Evolutionary conservation across 164 flowering plant species (phyloP), one percentile per base, ranked within the genome.

Genomic region (Akebia trifoliata): DNA sequence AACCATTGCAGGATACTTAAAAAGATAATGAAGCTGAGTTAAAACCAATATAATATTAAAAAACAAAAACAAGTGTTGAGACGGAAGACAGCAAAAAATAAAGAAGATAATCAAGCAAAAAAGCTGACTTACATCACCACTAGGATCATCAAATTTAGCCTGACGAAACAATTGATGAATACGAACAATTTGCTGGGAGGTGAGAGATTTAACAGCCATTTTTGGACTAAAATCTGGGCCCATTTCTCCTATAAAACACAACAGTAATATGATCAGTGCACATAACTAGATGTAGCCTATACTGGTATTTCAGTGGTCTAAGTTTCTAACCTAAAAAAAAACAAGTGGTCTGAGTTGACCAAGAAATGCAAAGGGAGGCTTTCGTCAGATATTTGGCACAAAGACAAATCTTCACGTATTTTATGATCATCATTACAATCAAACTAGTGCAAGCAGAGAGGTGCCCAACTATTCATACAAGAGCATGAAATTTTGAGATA

Each of bases 91-190:
- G 9, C 22, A 3, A 43, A 50, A 15, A 2, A 36, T 17, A 24
- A 39, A 4, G 28, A 22, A 30, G 39, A 47, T 31, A 25, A 17
- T 51, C 10, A 29, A 26, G 6, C 24, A 21, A 32, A 49, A 25
- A 21, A 61, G 50, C 18, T 22, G 42, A 37, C 85, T 78, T 75
- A 90, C 99, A 66, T 84, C 90, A 58, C 99, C 99, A 78, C 84
- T 86, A 49, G 99, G 99, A 49, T 93, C 99, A 67, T 87, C 95
- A 83, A 93, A 93, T 69, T 93, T 93, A 28, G 99, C 99, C 72
- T 93, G 99, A 62, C 99, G 95, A 72, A 93, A 87, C 72, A 93
- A 73, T 72, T 93, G 97, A 76, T 90, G 97, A 48, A 93, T 93
- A 46, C 96, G 97, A 45, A 90, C 99, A 43, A 93, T 74, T 73